Evolutionary conservation across 306 rosid genomes (phyloP), one percentile per base, ranked within the genome.

Genomic region (Datisca glomerata): DNA sequence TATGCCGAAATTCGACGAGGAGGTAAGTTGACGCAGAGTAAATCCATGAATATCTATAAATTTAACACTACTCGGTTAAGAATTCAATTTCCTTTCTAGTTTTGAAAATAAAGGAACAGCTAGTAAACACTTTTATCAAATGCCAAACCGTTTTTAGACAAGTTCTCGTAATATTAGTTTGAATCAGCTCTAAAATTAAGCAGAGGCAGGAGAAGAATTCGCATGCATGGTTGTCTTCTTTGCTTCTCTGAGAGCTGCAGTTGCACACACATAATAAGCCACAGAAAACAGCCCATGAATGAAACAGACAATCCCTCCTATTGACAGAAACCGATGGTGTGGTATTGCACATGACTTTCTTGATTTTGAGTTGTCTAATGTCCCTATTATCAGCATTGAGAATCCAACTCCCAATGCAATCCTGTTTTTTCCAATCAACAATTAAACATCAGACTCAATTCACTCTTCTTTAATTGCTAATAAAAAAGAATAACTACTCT

Each of bases 291-390:
- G 19, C 21, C 74, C 91, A 6, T 89, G 95, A 45, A 83, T 12
- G 70, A 83, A 89, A 41, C 97, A 89, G 22, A 80, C 6, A 40
- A 87, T 65, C 53, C 95, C 97, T 49, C 97, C 93, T 0, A 64
- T 73, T 1, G 76, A 74, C 15, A 83, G 48, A 44, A 77, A 45
- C 4, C 70, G 76, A 65, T 38, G 69, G 37, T 71, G 65, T n/a
- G 82, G 65, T 14, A 80, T 42, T 8, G 74, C 70, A 40, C 97
- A 80, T 0, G 59, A 52, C 48, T 64, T 67, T 53, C 85, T 77
- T 7, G 80, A 64, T 51, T 47, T 77, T 28, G 79, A 74, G 65
- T 89, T 89, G 0, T 70, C 68, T 40, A 77, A 5, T 40, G 93
- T 43, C 11, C 91, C 93, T 1, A 70, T 45, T 14, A 80, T 53